Evolutionary conservation across 1,139 yeast genomes (phyloP), one percentile per base, ranked within the genome.

Genomic region (Arxiozyma slooffiae): DNA sequence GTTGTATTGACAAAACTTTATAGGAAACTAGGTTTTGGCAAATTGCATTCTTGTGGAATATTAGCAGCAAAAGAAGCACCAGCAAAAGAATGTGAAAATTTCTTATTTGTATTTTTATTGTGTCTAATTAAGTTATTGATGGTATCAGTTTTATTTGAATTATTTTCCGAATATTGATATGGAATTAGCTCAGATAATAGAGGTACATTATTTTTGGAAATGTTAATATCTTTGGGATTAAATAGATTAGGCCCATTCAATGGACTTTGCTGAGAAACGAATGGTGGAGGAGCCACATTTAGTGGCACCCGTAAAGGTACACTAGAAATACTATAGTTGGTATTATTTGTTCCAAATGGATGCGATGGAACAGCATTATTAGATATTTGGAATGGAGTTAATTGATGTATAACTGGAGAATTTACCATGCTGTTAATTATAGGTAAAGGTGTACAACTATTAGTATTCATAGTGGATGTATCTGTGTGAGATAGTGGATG

Each of bases 11-110:
- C 39, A 17, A 8, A 14, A 44, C 17, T 26, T 48, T 16, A 47
- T 47, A 47, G 34, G 30, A 54, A 55, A 48, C 60, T 55, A 47
- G 59, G 60, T 48, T 55, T 56, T 26, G 60, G 60, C 42, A 57
- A 49, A 34, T 52, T 54, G 18, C 59, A 53, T 37, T 61, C 60
- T 30, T 60, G 57, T 16, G 69, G 69, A 17, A 59, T 57, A 47
- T 59, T 58, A 7, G 66, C 59, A 16, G 69, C 66, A 50, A 66
- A 66, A 1, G 69, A 64, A 7, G 67, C 68, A 46, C 69, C 69
- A 2, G 68, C 68, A 52, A 63, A 64, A 8, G 57, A 17, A 58
- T 54, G 52, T 40, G 49, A 21, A 24, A 49, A 38, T 20, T 46
- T 52, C 48, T 52, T 46, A 36, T 38, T 41, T 14, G 43, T 45